phyloP scores from a whole-genome alignment of 306 rosid species.

The Vigna reflexopilosa region DNA sequence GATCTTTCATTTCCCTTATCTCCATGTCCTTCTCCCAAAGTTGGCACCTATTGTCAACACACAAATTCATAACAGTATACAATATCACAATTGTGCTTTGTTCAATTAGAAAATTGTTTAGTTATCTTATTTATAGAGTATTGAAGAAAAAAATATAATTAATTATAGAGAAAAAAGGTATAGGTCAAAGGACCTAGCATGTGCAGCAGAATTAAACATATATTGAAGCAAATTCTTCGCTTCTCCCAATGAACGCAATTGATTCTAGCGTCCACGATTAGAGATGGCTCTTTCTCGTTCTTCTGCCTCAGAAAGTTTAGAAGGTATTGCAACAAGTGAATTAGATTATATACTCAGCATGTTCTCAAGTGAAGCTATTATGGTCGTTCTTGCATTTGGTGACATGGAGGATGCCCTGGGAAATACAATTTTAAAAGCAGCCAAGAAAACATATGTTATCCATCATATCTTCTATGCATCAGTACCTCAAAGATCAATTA shows the following conservation, averaged over 20 bases:
- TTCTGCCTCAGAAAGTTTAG: constrained; percentile 99
- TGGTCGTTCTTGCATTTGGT: constrained; percentile 94
- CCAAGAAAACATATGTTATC: constrained; percentile 37
- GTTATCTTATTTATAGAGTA: constrained; percentile 36
- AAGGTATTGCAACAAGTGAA: constrained; percentile 98
- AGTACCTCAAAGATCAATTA: constrained; percentile 18
- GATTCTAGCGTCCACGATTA: constrained; percentile 98
- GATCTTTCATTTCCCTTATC: constrained; percentile 97
- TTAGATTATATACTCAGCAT: constrained; percentile 94
- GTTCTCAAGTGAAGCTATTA: constrained; percentile 92
- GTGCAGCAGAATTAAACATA: constrained; percentile 92
- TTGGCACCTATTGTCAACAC: constrained; percentile 72
- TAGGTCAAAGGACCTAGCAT: constrained; percentile 69
- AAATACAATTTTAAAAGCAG: constrained; percentile 45
- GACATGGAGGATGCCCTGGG: constrained; percentile 94
- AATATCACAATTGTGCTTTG: constrained; percentile 10
- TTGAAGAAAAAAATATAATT: neutral
- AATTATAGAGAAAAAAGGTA: constrained; percentile 9
- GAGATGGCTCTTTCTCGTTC: constrained; percentile 96
- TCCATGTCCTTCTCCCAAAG: constrained; percentile 95
- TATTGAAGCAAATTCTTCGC: constrained; percentile 95
- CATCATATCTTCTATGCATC: constrained; percentile 20
- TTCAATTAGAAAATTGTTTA: constrained; percentile 30
- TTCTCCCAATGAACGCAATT: constrained; percentile 97
- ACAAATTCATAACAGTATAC: constrained; percentile 34